phyloP scores from a whole-genome alignment of 1,139 yeast genomes.

The Pichia sp. region DNA sequence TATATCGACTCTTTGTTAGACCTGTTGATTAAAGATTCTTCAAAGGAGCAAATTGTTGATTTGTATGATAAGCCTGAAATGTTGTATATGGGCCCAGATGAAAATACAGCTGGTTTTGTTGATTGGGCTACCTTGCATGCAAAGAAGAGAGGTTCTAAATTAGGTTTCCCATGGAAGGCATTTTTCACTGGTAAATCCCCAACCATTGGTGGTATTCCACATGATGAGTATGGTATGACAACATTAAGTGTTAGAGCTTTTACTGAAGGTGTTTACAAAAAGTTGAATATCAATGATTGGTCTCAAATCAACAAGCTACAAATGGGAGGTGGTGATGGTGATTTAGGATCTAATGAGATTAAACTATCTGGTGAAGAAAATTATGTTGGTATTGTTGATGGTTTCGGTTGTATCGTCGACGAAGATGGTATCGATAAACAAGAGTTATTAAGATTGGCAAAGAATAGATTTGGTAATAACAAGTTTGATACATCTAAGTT shows the following conservation, averaged over 20 bases:
- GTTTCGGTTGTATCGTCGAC: slow-evolving; percentile 91
- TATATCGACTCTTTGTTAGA: slow-evolving; percentile 90
- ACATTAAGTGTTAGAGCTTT: slow-evolving; percentile 89
- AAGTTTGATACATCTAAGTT: slow-evolving; percentile 60
- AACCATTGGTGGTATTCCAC: slow-evolving; percentile 93
- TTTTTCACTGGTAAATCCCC: slow-evolving; percentile 96
- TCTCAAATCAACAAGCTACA: slow-evolving; percentile 67
- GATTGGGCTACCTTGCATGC: slow-evolving; percentile 99
- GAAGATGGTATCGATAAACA: slow-evolving; percentile 78
- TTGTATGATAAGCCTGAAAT: slow-evolving; percentile 80
- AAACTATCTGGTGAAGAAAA: slow-evolving; percentile 69
- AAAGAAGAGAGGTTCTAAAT: slow-evolving; percentile 74
- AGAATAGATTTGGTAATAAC: slow-evolving; percentile 66
- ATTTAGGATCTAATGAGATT: slow-evolving; percentile 92
- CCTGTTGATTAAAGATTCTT: slow-evolving; percentile 61
- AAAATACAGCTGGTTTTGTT: slow-evolving; percentile 91
- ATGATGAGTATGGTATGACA: slow-evolving; percentile 97
- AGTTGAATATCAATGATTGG: slow-evolving; percentile 50
- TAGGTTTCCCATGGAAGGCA: slow-evolving; percentile 98
- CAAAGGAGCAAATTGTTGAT: slow-evolving; percentile 82
- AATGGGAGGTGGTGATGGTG: slow-evolving; percentile 99
- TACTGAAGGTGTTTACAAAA: slow-evolving; percentile 82
- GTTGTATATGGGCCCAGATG: slow-evolving; percentile 96
- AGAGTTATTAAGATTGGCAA: slow-evolving; percentile 76
- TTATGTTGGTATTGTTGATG: slow-evolving; percentile 88